A percentile compares a stretch with the other conserved stretches of the same genome.
phyloP scores from a whole-genome alignment of 345 rosid species.

The Salix caprea region DNA sequence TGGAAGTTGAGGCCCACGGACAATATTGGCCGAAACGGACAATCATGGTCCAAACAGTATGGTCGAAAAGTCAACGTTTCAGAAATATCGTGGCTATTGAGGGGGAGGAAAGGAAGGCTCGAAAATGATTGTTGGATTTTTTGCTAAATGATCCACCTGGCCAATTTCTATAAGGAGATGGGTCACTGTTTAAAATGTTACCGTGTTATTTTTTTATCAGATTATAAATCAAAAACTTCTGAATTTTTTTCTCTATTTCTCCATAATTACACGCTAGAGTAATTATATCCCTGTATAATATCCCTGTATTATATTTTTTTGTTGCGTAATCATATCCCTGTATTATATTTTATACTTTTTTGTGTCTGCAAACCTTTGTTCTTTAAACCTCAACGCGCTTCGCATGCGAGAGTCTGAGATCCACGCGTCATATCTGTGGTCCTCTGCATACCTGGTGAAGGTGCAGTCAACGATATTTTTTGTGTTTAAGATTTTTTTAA shows the following conservation, averaged over 20 bases:
- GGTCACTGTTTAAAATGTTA: too few species aligned
- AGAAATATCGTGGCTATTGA: constrained; percentile 25
- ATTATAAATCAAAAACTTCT: too few species aligned
- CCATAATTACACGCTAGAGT: too few species aligned
- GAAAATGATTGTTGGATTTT: constrained; percentile 28
- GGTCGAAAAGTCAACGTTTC: neutral
- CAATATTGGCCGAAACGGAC: too few species aligned
- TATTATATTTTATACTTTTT: neutral
- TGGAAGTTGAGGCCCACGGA: constrained; percentile 45
- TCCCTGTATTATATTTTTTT: too few species aligned
- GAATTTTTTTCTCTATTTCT: too few species aligned
- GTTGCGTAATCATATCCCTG: too few species aligned
- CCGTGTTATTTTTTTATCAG: too few species aligned
- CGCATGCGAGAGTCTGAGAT: neutral
- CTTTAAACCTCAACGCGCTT: neutral
- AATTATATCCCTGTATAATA: too few species aligned
- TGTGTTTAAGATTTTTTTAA: too few species aligned
- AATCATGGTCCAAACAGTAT: neutral
- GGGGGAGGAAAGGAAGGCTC: constrained; percentile 27
- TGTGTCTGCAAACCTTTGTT: neutral
- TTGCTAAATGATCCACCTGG: neutral
- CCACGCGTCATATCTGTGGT: neutral
- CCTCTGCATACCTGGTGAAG: neutral
- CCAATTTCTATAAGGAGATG: too few species aligned
- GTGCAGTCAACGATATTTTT: neutral